These are phyloP conservation scores for Camellia japonica DNA, from an alignment of 148 eudicot species.

Conservation along the genomic window DNA sequence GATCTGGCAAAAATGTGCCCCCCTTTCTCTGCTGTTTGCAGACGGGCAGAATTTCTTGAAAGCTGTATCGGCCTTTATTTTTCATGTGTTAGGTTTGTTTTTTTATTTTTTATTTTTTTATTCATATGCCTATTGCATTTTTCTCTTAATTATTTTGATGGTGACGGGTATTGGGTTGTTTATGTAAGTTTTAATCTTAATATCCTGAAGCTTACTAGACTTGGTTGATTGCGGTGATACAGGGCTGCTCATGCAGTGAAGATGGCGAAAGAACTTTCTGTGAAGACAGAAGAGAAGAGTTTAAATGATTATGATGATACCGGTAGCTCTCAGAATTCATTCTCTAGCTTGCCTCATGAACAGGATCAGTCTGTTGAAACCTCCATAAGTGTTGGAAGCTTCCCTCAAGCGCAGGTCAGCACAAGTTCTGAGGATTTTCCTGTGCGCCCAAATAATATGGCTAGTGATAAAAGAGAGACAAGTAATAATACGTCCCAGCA, in stretches of 20 bases:
- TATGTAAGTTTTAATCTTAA: background rate
- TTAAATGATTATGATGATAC: constrained; percentile 70
- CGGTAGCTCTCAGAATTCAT: constrained; percentile 83
- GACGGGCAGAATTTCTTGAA: constrained; percentile 86
- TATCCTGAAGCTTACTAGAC: background rate
- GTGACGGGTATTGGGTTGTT: background rate
- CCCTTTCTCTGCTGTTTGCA: constrained; percentile 77
- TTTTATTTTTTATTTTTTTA: background rate
- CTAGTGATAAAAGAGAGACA: constrained; percentile 29
- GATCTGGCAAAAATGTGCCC: constrained; percentile 96
- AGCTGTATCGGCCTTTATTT: constrained; percentile 93
- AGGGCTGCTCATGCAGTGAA: constrained; percentile 95
- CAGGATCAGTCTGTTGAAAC: constrained; percentile 75
- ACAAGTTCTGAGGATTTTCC: constrained; percentile 81
- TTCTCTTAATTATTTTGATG: background rate
- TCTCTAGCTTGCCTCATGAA: constrained; percentile 88
- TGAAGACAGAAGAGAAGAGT: constrained; percentile 71
- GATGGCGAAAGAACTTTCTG: constrained; percentile 72
- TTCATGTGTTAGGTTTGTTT: constrained; percentile 83
- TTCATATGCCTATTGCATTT: background rate
- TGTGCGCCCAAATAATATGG: constrained; percentile 29
- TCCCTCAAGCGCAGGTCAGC: constrained; percentile 76
- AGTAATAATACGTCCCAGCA: constrained; percentile 15
- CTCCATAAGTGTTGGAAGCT: constrained; percentile 77
- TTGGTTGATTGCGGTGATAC: constrained; percentile 21